Base-by-base conservation (phyloP, 495 filamentous ascomycete genomes). In the Cudoniella acicularis region DNA sequence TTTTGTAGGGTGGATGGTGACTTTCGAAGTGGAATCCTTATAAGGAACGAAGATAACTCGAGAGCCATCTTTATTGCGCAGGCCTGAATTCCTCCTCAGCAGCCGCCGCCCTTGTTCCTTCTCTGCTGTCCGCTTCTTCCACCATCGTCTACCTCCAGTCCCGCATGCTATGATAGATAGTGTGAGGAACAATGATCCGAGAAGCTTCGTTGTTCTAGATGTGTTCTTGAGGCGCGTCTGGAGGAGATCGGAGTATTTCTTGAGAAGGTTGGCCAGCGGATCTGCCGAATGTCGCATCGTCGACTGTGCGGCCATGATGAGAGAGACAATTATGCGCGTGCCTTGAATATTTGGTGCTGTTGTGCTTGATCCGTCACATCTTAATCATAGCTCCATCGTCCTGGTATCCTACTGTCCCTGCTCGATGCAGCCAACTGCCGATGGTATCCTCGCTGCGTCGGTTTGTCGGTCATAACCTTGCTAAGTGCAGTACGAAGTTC, bases 11-110 rank as follows among this genome's bases (percentile, higher is more conserved):
- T 90, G 80, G 50, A 99, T 96, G 52, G 87, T 86, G 36, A 99
- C 92, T 70, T 95, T 95, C 27, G 91, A 88, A 6, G 92, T 94
- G 42, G 86, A 83, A 60, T 87, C 79, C 65, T 86, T 89, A 72
- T 98, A 96, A 3, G 93, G 92, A 27, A 99, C 94, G 68, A 92
- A 96, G 57, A 99, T 92, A 10, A 89, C 92, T 50, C 95, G 81
- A 10, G 90, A 92, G 30, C 95, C 95, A 78, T 98, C 94, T 73
- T 95, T 96, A 55, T 92, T 89, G 62, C 87, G 80, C 53, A 98
- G 78, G 56, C 92, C 95, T 11, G 92, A 97, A 72, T 99, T 99
- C 43, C 90, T 85, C 48, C 95, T 87, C 41, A 97, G 72, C 46
- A 99, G 77, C 46, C 86, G 84, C 56, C 82, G 80, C 8, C 91